Base-by-base conservation (phyloP, 2,329 filamentous ascomycete species). In the Ustulina deusta region DNA sequence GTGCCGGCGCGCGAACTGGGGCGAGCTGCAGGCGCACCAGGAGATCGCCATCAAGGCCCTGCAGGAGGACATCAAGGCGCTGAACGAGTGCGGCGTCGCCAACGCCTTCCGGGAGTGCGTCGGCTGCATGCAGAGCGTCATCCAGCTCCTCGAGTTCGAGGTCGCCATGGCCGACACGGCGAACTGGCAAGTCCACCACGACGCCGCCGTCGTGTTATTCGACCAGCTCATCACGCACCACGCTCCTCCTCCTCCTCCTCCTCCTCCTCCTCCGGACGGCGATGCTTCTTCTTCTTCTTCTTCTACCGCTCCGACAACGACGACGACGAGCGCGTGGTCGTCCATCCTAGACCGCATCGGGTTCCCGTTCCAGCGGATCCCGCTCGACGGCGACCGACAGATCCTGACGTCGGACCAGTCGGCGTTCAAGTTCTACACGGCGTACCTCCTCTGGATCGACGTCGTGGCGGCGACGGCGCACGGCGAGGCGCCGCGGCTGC, bases 131-230 rank as follows among this genome's bases (percentile, higher is more conserved):
- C 82, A 85, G 72, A 83, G 82, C 73, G 83, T 87, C 71, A 74
- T 86, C 38, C 85, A 87, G 73, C 80, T 88, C 62, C 81, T 86
- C 59, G 81, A 84, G 66, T 87, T 87, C 68, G 85, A 88, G 73
- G 78, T 84, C 22, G 79, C 80, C 7, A 80, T 80, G 3, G 79
- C 78, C 51, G 82, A 81, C 68, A 83, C 82, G 57, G 79, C 81
- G 2, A 85, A 84, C 72, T 87, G 81, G 81, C 83, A 82, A 63
- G 79, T 82, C 72, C 86, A 85, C 73, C 82, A 83, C 32, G 81
- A 83, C 72, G 85, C 83, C 1, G 84, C 85, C 46, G 75, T 85
- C 56, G 80, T 81, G 34, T 79, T 87, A 57, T 86, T 87, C 65
- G 76, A 79, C 60, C 83, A 85, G 69, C 78, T 85, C 27, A 72